A percentile compares a stretch with the other conserved stretches of the same genome.
phyloP scores from a whole-genome alignment of 1,284 basidiomycete genomes.

The Malassezia psittaci region DNA sequence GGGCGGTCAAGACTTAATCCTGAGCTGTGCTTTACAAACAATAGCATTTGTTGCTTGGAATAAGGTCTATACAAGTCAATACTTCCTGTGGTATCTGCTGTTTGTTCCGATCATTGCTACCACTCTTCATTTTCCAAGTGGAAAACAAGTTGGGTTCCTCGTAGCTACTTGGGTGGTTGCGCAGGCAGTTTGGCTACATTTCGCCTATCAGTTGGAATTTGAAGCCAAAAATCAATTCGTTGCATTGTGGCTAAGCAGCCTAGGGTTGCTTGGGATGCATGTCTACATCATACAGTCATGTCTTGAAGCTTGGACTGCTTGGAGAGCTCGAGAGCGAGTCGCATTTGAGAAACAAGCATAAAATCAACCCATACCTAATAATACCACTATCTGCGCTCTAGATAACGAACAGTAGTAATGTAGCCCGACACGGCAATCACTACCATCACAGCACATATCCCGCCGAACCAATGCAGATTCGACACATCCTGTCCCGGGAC shows the following conservation, averaged over 20 bases:
- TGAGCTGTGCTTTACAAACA: conserved; percentile 86
- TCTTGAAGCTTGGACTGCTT: conserved; percentile 28
- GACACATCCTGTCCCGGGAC: conserved; percentile 41
- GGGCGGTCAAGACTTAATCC: conserved; percentile 57
- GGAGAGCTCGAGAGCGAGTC: neutral
- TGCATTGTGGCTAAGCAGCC: conserved; percentile 29
- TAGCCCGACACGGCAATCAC: conserved; percentile 42
- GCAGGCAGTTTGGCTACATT: conserved; percentile 37
- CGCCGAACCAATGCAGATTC: conserved; percentile 42
- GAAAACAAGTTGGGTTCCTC: conserved; percentile 10
- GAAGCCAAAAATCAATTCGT: conserved; percentile 32
- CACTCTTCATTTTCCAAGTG: conserved; percentile 52
- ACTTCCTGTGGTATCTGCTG: conserved; percentile 94
- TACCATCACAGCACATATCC: conserved; percentile 40
- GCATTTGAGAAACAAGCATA: conserved; percentile 5
- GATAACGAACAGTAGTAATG: conserved; percentile 41
- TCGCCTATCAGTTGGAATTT: conserved; percentile 43
- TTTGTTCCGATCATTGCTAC: conserved; percentile 75
- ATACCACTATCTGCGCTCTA: conserved; percentile 22
- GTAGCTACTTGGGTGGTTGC: conserved; percentile 61
- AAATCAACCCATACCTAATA: neutral
- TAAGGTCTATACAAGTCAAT: conserved; percentile 98
- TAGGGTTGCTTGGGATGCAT: conserved; percentile 29
- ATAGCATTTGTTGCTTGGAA: conserved; percentile 85
- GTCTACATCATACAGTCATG: conserved; percentile 22